These are phyloP conservation scores for Russula vinacea DNA, from an alignment of 768 basidiomycete species.

Conservation along the genomic window DNA sequence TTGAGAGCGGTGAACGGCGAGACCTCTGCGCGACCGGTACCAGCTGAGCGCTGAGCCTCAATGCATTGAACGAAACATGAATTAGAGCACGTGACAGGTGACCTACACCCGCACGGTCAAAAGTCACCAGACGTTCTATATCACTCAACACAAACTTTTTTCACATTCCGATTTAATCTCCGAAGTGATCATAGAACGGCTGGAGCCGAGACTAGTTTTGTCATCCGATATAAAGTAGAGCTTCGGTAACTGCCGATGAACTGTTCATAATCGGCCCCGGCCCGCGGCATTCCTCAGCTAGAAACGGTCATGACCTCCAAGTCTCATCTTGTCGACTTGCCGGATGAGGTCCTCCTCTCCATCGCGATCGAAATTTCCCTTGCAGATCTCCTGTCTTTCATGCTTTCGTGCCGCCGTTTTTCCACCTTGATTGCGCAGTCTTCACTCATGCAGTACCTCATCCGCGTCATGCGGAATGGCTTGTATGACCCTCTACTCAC, in stretches of 20 bases:
- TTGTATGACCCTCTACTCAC: constrained; percentile 11
- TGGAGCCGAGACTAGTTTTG: too few relatives aligned
- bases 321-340: constrained; percentile 13
- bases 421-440: constrained; percentile 8
- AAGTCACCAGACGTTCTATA: too few relatives aligned
- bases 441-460: constrained; percentile 23
- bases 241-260: constrained; percentile 10
- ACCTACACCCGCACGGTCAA: too few relatives aligned
- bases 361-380: constrained; percentile 4
- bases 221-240: too few relatives aligned
- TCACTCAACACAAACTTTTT: too few relatives aligned
- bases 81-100: too few relatives aligned
- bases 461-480: constrained; percentile 19
- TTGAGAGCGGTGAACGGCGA: too few relatives aligned
- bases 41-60: too few relatives aligned
- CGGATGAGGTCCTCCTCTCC: constrained; percentile 19
- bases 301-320: not conserved
- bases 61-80: too few relatives aligned
- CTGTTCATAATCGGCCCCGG: not conserved
- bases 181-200: too few relatives aligned
- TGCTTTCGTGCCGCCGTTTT: constrained; percentile 10
- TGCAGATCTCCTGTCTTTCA: constrained; percentile 8
- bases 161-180: too few relatives aligned
- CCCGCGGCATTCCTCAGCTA: not conserved
- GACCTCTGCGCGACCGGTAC: too few relatives aligned